Base-by-base conservation (phyloP, 345 rosid species). In the Abelmoschus esculentus region DNA sequence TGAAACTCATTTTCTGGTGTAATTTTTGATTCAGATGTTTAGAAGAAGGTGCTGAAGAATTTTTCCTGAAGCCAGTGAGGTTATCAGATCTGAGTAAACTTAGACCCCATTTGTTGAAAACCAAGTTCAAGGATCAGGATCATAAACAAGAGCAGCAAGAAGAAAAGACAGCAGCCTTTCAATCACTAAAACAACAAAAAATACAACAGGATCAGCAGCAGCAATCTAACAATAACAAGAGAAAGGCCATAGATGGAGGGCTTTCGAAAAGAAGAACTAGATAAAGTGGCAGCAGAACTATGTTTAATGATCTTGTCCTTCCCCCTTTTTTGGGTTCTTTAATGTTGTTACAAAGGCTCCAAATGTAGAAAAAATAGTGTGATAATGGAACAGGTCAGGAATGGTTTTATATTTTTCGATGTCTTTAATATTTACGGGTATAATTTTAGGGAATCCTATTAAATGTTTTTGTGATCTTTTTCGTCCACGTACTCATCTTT, bases 41-140 rank as follows among this genome's bases (percentile, higher is more conserved):
- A 74, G 90, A 83, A 76, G 96, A 49, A 49, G 54, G 96, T 14
- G 92, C 96, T 10, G 87, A 89, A 56, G 90, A 87, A 46, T 89
- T 89, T 55, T 80, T 89, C 73, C 56, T 89, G 76, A 89, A 89
- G 78, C 96, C 96, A 1, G 85, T 87, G 1, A 73, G 75, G 22
- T 46, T 79, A 34, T 52, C 96, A 10, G 89, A 89, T 71, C 67
- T 89, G 78, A 80, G 76, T 49, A 83, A 78, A 75, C 86, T 87
- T 58, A 85, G 34, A 67, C 83, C 90, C 49, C 83, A 84, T 64
- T 75, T 88, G 72, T 67, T 82, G 85, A 84, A 74, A 79, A 75
- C 85, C 63, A 85, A 84, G 80, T 13, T 40, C 3, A 77, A 80
- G 54, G 67, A 40, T 29, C 59, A 76, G 34, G 54, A 75, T 28